These are phyloP conservation scores for Cymodocea nodosa DNA, from an alignment of 116 monocot genomes.

Conservation along the genomic window DNA sequence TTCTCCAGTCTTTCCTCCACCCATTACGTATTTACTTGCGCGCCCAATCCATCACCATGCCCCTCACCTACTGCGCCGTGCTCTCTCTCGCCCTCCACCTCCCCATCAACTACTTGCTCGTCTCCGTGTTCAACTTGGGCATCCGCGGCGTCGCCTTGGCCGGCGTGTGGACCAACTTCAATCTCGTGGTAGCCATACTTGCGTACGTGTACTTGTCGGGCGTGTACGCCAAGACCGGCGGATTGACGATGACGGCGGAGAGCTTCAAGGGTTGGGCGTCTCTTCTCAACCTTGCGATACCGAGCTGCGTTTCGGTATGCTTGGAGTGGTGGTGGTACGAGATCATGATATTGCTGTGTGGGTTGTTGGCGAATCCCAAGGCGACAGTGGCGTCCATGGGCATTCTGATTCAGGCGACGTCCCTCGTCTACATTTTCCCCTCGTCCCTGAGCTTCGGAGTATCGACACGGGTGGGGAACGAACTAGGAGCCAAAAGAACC, in stretches of 20 bases:
- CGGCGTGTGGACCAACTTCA: constrained; percentile 19
- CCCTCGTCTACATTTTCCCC: constrained; percentile 35
- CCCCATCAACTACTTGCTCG: constrained; percentile 28
- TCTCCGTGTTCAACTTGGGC: constrained; percentile 17
- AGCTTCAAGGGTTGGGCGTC: constrained; percentile 25
- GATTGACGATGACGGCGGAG: constrained; percentile 7
- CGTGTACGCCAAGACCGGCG: constrained; percentile 10
- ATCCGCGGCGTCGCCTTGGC: constrained; percentile 33
- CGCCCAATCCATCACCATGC: constrained; percentile 22
- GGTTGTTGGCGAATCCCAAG: constrained; percentile 19
- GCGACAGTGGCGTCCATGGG: constrained; percentile 36
- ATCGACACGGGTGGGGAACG: constrained; percentile 31
- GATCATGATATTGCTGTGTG: constrained; percentile 39
- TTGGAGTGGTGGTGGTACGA: constrained; percentile 62
- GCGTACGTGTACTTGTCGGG: constrained; percentile 21
- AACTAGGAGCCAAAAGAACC: constrained; percentile 30
- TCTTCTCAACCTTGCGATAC: constrained; percentile 26
- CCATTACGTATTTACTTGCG: constrained; percentile 30
- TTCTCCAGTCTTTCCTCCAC: constrained; percentile 21
- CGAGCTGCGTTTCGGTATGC: constrained; percentile 41
- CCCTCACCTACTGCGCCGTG: constrained; percentile 27
- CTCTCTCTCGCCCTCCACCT: constrained; percentile 24
- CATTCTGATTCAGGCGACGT: constrained; percentile 32
- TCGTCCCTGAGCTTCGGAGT: constrained; percentile 28
- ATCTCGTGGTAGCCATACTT: constrained; percentile 14